Conservation (phyloP, 768 basidiomycete species). For the Pleurotus sapidus region DNA sequence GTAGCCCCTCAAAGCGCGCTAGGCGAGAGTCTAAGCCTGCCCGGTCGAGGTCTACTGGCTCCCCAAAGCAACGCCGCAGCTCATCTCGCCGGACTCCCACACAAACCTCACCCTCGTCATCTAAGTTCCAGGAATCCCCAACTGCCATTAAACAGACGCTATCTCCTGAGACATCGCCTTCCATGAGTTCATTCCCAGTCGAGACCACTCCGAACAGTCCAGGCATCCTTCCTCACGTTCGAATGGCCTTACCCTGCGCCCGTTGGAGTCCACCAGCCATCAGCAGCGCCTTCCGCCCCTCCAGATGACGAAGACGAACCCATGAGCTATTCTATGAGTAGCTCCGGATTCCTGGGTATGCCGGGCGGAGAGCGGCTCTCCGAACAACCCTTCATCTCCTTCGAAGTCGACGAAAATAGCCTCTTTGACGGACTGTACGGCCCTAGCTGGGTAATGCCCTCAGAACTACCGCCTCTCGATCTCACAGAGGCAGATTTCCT, state of each 20-base stretch:
- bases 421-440: not conserved
- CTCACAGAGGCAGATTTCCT: not conserved
- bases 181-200: slow-evolving; percentile 1
- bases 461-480: not conserved
- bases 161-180: slow-evolving; percentile 1
- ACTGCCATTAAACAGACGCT: not conserved
- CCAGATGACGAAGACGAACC: slow-evolving; percentile 1
- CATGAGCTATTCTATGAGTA: slow-evolving; percentile 1
- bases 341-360: slow-evolving; percentile 26
- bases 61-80: slow-evolving; percentile 3
- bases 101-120: slow-evolving; percentile 2
- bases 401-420: slow-evolving; percentile 6
- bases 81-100: not conserved
- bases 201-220: not conserved
- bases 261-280: not conserved
- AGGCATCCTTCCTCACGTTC: not conserved
- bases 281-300: not conserved
- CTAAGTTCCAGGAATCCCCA: not conserved
- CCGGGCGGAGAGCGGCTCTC: slow-evolving; percentile 37
- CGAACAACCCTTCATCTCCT: slow-evolving; percentile 31
- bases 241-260: slow-evolving; percentile 2
- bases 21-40: not conserved
- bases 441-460: slow-evolving; percentile 1
- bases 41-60: not conserved
- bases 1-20: not conserved